A percentile compares a stretch with the other conserved stretches of the same genome.
These are phyloP conservation scores for Rhynchosporium graminicola DNA, from an alignment of 2,329 filamentous ascomycete species.

Conservation along the genomic window DNA sequence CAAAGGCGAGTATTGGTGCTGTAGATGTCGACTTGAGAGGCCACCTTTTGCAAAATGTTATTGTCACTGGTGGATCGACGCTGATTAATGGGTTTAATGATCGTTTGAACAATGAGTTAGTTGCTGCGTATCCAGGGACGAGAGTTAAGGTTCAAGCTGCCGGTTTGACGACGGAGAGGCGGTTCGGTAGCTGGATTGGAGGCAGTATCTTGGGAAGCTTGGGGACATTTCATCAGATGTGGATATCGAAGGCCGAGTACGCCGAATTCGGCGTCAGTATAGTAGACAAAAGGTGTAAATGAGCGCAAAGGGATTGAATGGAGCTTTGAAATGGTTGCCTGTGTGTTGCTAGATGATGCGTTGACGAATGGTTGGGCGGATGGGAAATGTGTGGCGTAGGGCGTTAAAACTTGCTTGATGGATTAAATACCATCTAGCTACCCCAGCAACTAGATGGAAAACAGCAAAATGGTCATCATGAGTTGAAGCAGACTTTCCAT, in stretches of 20 bases:
- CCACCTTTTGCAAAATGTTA: conserved; percentile 82
- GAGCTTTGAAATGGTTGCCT: neutral
- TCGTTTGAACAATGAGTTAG: conserved; percentile 81
- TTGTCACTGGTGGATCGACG: conserved; percentile 86
- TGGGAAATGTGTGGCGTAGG: conserved; percentile 28
- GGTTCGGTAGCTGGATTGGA: conserved; percentile 94
- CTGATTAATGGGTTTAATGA: conserved; percentile 92
- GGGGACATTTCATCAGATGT: conserved; percentile 99
- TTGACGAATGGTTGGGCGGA: neutral
- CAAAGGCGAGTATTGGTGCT: conserved; percentile 72
- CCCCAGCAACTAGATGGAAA: no score
- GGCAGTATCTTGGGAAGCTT: conserved; percentile 93
- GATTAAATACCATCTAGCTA: conserved; percentile 21
- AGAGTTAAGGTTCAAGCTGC: conserved; percentile 87
- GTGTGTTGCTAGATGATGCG: neutral
- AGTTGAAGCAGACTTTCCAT: no score
- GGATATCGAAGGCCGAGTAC: conserved; percentile 97
- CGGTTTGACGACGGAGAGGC: conserved; percentile 81
- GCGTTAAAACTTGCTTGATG: conserved; percentile 29
- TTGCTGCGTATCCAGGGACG: conserved; percentile 77
- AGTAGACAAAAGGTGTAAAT: conserved; percentile 97
- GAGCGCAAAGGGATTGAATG: conserved; percentile 26
- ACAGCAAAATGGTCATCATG: no score
- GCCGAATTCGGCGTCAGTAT: conserved; percentile 90
- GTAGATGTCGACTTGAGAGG: conserved; percentile 89